Conservation (phyloP, 2,329 filamentous ascomycete genomes). For the Teratosphaeria zuluensis region DNA sequence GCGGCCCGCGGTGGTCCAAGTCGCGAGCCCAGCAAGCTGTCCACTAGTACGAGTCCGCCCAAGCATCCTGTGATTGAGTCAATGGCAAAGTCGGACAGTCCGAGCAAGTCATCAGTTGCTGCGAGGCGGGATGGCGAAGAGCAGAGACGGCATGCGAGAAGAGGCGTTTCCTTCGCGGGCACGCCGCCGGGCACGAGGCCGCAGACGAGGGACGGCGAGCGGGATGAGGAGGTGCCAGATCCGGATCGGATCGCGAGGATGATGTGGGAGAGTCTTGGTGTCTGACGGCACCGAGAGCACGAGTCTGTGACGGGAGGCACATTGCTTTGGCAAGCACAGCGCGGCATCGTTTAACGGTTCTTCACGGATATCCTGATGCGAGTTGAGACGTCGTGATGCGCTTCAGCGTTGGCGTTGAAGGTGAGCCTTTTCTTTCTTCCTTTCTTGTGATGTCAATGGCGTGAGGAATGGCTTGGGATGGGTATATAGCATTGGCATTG, state of each 20-base stretch:
- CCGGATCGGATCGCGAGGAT: constrained; percentile 14
- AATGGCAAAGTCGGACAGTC: constrained; percentile 4
- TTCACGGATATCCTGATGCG: neutral
- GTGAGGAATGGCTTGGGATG: neutral
- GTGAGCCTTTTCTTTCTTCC: neutral
- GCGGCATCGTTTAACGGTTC: neutral
- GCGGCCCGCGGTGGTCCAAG: neutral
- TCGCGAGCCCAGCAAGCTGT: constrained; percentile 4
- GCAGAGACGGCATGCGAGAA: constrained; percentile 5
- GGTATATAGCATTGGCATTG: neutral
- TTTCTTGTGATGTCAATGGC: neutral
- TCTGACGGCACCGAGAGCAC: neutral
- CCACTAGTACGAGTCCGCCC: constrained; percentile 6
- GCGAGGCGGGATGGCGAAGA: neutral
- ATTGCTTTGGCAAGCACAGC: neutral
- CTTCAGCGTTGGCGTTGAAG: neutral
- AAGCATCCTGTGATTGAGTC: neutral
- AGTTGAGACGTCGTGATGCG: neutral
- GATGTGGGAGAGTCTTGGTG: constrained; percentile 14
- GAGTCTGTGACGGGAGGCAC: neutral
- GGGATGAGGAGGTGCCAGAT: constrained; percentile 7
- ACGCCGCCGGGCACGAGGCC: constrained; percentile 4
- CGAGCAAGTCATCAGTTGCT: constrained; percentile 3
- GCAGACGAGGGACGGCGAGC: constrained; percentile 10
- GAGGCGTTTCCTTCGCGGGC: constrained; percentile 20